Evolutionary conservation across 2,329 filamentous ascomycete genomes (phyloP).

Genomic region (Didymella pomorum): DNA sequence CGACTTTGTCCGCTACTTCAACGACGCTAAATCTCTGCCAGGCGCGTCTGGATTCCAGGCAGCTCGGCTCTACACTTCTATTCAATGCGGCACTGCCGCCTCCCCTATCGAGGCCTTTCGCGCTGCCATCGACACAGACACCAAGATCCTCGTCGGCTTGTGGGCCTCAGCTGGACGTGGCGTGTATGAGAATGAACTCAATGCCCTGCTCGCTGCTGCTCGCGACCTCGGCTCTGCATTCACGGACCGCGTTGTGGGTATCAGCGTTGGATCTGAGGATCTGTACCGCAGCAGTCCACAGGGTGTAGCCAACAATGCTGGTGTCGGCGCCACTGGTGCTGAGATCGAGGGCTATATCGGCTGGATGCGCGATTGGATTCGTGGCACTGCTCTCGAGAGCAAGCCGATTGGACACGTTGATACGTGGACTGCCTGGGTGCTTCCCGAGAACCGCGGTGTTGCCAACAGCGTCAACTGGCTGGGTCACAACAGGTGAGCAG

Average conservation of each 20-base stretch:
- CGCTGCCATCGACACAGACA: slow-evolving; percentile 75
- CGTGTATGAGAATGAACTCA: slow-evolving; percentile 74
- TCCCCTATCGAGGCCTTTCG: slow-evolving; percentile 35
- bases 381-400: slow-evolving; percentile 65
- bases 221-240: slow-evolving; percentile 71
- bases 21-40: slow-evolving; percentile 67
- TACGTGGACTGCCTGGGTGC: slow-evolving; percentile 77
- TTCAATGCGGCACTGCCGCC: slow-evolving; percentile 71
- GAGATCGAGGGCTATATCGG: slow-evolving; percentile 73
- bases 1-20: slow-evolving; percentile 76
- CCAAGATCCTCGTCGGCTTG: slow-evolving; percentile 78
- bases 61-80: slow-evolving; percentile 75
- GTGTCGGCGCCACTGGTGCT: slow-evolving; percentile 68
- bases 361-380: slow-evolving; percentile 69
- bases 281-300: slow-evolving; percentile 66
- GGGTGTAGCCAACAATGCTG: slow-evolving; percentile 68
- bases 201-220: slow-evolving; percentile 74
- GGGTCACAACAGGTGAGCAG: slow-evolving; percentile 73
- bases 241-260: slow-evolving; percentile 73
- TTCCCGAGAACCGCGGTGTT: slow-evolving; percentile 73
- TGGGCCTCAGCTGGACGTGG: slow-evolving; percentile 76
- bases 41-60: slow-evolving; percentile 72
- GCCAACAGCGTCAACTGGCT: slow-evolving; percentile 76
- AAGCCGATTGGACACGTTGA: slow-evolving; percentile 82
- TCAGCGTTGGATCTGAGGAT: slow-evolving; percentile 86